Evolutionary conservation across 805 yeast species (phyloP), one percentile per base, ranked within the genome.

Genomic region (Wickerhamiella siamensis): DNA sequence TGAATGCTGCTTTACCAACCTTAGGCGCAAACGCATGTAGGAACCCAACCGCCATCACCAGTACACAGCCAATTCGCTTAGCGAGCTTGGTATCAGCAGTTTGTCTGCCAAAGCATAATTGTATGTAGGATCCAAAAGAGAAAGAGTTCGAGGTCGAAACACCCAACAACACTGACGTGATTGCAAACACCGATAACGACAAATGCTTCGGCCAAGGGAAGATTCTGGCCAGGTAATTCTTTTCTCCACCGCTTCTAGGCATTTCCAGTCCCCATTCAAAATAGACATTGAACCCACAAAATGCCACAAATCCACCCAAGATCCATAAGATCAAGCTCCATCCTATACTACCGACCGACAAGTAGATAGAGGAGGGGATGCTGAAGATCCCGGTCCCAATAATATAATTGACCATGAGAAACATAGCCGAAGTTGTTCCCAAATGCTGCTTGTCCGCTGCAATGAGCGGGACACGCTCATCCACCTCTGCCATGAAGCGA

Each of bases 361-460:
- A 54, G 47, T 70, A 77, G 31, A 79, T 75, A 21, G 78, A 67
- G 3, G 82, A 71, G 1, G 83, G 79, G 3, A 81, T 74, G 33
- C 77, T 67, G 58, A 78, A 79, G 31, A 79, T 75, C 21, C 86
- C 87, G 2, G 84, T 77, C 33, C 87, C 87, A 40, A 79, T 70
- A 73, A 77, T 77, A 51, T 79, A 68, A 58, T 79, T 79, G 46
- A 78, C 62, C 54, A 76, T 73, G 41, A 79, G 51, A 26, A 61
- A 58, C 16, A 57, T 51, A 1, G 67, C 58, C 2, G 65, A 58
- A 3, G 47, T 31, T 3, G 58, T 47, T 2, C 67, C 67, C 17
- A 63, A 37, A 36, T 52, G 54, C 24, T 53, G 40, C 19, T 24
- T 24, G 12, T 24, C 29, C 10, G 29, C 6, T 12, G 29, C 29